A percentile compares a stretch with the other conserved stretches of the same genome.
These are phyloP conservation scores for Poronia punctata DNA, from an alignment of 495 filamentous ascomycete species.

Conservation along the genomic window DNA sequence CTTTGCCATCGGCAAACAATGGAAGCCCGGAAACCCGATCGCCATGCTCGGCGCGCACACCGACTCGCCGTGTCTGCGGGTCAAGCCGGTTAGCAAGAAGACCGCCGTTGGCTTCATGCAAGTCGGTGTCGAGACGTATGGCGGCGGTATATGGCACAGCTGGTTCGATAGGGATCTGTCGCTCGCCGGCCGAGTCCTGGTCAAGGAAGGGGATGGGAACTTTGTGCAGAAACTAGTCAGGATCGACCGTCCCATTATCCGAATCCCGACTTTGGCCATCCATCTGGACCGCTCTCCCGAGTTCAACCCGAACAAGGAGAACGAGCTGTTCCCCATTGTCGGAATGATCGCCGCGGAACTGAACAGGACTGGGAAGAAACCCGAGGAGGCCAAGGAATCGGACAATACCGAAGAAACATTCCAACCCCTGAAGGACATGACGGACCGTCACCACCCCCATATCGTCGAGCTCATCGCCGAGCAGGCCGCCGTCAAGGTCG, in stretches of 20 bases:
- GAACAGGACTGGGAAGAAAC: slow-evolving; percentile 59
- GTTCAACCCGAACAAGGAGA: slow-evolving; percentile 94
- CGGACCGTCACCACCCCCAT: slow-evolving; percentile 83
- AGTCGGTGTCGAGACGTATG: slow-evolving; percentile 94
- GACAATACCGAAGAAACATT: slow-evolving; percentile 43
- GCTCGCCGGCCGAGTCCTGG: slow-evolving; percentile 82
- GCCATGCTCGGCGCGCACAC: slow-evolving; percentile 96
- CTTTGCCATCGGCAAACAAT: slow-evolving; percentile 87
- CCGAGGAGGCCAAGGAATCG: slow-evolving; percentile 22
- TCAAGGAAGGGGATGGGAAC: slow-evolving; percentile 63
- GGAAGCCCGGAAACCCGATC: slow-evolving; percentile 90
- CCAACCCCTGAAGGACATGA: slow-evolving; percentile 65
- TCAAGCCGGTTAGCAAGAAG: slow-evolving; percentile 94
- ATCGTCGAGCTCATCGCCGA: slow-evolving; percentile 80
- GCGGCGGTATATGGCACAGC: slow-evolving; percentile 74
- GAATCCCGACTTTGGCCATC: slow-evolving; percentile 88
- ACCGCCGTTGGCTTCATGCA: slow-evolving; percentile 78
- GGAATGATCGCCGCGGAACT: slow-evolving; percentile 82
- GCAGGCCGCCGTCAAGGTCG: slow-evolving; percentile 59
- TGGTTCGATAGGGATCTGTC: slow-evolving; percentile 96
- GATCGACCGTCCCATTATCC: slow-evolving; percentile 80
- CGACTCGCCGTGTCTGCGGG: slow-evolving; percentile 80
- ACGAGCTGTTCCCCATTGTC: slow-evolving; percentile 87
- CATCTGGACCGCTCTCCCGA: slow-evolving; percentile 79
- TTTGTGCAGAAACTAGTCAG: slow-evolving; percentile 83